Conservation (phyloP, 1,284 basidiomycete genomes). For the Apiotrichum mycotoxinovorans region DNA sequence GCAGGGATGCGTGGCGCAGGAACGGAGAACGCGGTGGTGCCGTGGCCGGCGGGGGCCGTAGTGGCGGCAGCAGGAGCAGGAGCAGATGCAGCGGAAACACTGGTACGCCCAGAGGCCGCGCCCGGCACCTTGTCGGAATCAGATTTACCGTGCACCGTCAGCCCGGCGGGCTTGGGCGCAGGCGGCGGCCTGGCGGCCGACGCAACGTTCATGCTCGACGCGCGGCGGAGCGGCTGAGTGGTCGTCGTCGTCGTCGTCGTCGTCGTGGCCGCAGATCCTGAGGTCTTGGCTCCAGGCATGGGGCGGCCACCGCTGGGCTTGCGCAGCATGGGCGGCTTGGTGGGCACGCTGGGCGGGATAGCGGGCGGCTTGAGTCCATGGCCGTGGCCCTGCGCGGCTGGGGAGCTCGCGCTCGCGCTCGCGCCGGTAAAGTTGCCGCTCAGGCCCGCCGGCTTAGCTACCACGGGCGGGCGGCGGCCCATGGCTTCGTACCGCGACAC, state of each 20-base stretch:
- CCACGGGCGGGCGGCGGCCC: not conserved
- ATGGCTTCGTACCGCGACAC: constrained; percentile 41
- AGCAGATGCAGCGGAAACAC: not conserved
- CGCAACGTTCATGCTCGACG: not conserved
- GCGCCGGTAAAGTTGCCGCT: not conserved
- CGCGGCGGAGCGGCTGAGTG: not conserved
- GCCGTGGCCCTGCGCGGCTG: constrained; percentile 8
- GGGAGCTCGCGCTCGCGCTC: not conserved
- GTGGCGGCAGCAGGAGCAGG: not conserved
- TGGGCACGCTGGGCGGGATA: constrained; percentile 26
- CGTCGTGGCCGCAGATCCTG: not conserved
- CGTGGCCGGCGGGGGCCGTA: too few species aligned
- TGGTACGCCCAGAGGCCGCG: not conserved
- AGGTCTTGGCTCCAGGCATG: not conserved
- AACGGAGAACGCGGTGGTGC: too few species aligned
- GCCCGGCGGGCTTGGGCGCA: constrained; percentile 7
- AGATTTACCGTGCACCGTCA: not conserved
- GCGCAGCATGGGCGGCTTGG: constrained; percentile 30
- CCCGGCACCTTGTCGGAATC: not conserved
- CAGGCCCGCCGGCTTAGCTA: not conserved
- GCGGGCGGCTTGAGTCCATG: not conserved
- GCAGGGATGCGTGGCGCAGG: too few species aligned
- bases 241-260: not conserved
- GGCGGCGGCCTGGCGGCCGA: constrained; percentile 3
- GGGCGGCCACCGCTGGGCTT: constrained; percentile 17